Conservation (phyloP, 768 basidiomycete genomes). For the Pleurotus citrinopileatus region DNA sequence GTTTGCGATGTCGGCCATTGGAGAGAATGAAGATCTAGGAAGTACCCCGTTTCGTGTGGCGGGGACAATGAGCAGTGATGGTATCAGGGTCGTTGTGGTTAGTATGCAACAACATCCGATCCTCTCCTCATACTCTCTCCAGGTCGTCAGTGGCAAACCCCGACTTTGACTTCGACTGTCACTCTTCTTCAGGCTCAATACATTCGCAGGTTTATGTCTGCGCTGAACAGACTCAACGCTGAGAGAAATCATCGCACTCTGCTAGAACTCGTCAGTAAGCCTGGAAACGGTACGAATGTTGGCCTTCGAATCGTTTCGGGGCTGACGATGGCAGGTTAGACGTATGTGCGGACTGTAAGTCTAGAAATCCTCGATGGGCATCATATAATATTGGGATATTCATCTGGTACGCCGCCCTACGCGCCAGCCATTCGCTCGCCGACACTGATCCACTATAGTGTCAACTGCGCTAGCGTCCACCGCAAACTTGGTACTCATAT, state of each 20-base stretch:
- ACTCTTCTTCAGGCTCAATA: background rate
- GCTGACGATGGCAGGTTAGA: constrained; percentile 45
- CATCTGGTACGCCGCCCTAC: constrained; percentile 56
- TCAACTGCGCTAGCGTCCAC: constrained; percentile 89
- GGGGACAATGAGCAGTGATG: background rate
- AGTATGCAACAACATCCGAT: background rate
- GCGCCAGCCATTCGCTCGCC: constrained; percentile 11
- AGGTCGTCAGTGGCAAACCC: constrained; percentile 3
- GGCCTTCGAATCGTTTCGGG: constrained; percentile 13
- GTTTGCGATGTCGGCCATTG: constrained; percentile 1
- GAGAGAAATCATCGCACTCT: constrained; percentile 68
- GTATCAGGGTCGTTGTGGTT: background rate
- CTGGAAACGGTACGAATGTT: constrained; percentile 70
- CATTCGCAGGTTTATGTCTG: constrained; percentile 26
- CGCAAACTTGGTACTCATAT: constrained; percentile 94
- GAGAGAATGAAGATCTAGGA: background rate
- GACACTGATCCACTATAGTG: constrained; percentile 40
- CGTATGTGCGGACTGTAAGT: constrained; percentile 88
- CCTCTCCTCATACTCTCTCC: too few relatives aligned
- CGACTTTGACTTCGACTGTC: constrained; percentile 1
- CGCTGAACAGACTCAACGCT: constrained; percentile 52
- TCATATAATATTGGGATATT: constrained; percentile 88
- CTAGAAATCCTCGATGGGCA: constrained; percentile 87
- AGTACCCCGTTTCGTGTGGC: background rate
- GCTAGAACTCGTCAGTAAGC: constrained; percentile 62